Evolutionary conservation across 306 rosid genomes (phyloP).

Genomic region (Lathyrus sativus): DNA sequence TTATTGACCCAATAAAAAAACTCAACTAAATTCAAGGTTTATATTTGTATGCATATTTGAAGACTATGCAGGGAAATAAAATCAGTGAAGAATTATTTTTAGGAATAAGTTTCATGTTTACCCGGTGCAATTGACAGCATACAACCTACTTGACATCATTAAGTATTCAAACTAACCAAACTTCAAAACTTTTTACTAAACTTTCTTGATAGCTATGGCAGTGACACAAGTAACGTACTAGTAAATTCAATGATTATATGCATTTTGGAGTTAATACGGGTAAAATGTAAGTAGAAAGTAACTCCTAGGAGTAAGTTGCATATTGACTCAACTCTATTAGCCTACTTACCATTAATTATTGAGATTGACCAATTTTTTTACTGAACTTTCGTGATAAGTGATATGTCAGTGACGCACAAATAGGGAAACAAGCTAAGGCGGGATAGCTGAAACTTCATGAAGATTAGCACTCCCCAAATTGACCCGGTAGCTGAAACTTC

Average conservation of each 20-base stretch:
- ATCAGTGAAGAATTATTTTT: slow-evolving; percentile 1
- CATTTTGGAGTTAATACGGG: neutral
- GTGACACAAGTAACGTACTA: neutral
- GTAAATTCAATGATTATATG: neutral
- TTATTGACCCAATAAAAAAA: slow-evolving; percentile 4
- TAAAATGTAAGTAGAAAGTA: slow-evolving; percentile 13
- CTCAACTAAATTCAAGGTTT: neutral
- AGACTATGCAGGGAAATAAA: neutral
- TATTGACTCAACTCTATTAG: neutral
- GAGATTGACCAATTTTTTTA: neutral
- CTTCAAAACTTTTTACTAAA: neutral
- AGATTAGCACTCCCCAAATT: neutral
- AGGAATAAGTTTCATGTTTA: neutral
- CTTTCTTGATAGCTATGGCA: neutral
- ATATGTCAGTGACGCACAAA: neutral
- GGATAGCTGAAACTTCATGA: neutral
- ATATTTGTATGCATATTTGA: neutral
- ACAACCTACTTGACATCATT: slow-evolving; percentile 23
- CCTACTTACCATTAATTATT: slow-evolving; percentile 14
- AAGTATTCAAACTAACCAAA: neutral
- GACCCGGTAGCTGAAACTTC: too few species aligned
- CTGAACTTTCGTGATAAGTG: neutral
- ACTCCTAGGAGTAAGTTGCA: slow-evolving; percentile 1
- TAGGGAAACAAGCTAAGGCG: slow-evolving; percentile 6
- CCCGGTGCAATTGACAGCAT: neutral